These are phyloP conservation scores for Eutrema salsugineum DNA, from an alignment of 441 rosid genomes.

Conservation along the genomic window DNA sequence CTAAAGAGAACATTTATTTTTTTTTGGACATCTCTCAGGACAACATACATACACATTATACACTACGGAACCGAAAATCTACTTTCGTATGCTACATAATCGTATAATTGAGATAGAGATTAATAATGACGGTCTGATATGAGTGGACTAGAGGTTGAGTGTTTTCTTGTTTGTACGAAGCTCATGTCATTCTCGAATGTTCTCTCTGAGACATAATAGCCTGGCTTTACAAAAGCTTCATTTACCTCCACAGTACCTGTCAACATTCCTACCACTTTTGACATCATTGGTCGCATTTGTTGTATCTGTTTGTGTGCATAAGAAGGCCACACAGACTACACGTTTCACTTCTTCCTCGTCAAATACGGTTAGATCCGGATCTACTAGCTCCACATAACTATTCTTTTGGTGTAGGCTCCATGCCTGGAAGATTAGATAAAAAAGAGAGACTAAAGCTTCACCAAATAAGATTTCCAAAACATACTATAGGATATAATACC, in stretches of 20 bases:
- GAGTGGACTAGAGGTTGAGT: not conserved
- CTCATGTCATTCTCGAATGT: slow-evolving; percentile 29
- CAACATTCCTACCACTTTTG: slow-evolving; percentile 53
- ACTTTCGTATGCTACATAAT: too few relatives aligned
- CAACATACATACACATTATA: too few relatives aligned
- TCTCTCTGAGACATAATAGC: slow-evolving; percentile 25
- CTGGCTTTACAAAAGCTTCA: slow-evolving; percentile 35
- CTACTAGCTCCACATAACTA: slow-evolving; percentile 1
- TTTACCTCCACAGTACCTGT: slow-evolving; percentile 45
- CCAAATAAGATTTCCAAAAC: not conserved
- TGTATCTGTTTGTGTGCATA: slow-evolving; percentile 50
- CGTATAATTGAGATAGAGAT: too few relatives aligned
- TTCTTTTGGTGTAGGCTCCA: slow-evolving; percentile 8
- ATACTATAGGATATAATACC: slow-evolving; percentile 28
- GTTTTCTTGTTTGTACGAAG: not conserved
- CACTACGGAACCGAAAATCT: too few relatives aligned
- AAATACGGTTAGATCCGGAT: not conserved
- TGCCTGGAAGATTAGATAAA: not conserved
- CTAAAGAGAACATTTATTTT: too few relatives aligned
- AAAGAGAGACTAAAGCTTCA: not conserved
- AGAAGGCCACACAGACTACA: not conserved
- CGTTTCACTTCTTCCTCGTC: slow-evolving; percentile 23
- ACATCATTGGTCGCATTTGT: slow-evolving; percentile 52
- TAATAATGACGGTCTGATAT: not conserved
- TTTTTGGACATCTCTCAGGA: too few relatives aligned